Conservation (phyloP, 164 flowering plant species). For the Chloranthus sessilifolius region DNA sequence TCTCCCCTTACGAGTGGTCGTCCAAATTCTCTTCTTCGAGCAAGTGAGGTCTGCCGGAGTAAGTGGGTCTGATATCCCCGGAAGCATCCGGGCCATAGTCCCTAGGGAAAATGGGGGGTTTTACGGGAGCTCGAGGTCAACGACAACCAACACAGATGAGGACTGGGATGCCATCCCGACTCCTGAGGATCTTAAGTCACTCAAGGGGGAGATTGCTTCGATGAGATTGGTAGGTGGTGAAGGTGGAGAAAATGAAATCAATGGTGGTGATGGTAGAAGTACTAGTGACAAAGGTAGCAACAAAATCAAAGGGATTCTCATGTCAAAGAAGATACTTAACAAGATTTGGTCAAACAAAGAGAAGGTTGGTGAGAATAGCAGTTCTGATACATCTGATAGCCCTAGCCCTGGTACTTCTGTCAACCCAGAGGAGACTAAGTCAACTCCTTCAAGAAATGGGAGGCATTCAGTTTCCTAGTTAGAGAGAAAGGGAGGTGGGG, state of each 20-base stretch:
- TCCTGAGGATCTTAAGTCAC: constrained; percentile 49
- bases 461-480: constrained; percentile 41
- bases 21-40: constrained; percentile 80
- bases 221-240: constrained; percentile 28
- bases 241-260: too few relatives aligned
- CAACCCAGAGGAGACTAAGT: constrained; percentile 45
- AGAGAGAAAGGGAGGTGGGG: too few relatives aligned
- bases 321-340: constrained; percentile 51
- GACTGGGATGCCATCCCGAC: constrained; percentile 68
- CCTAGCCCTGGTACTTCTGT: constrained; percentile 51
- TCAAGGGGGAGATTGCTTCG: constrained; percentile 54
- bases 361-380: constrained; percentile 43
- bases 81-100: constrained; percentile 28
- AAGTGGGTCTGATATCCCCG: constrained; percentile 37
- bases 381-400: constrained; percentile 73
- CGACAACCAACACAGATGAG: constrained; percentile 67
- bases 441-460: constrained; percentile 53
- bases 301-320: constrained; percentile 41
- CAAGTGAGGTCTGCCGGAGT: constrained; percentile 47
- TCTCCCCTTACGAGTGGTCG: constrained; percentile 69
- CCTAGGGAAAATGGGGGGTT: constrained; percentile 38
- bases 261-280: constrained; percentile 12
- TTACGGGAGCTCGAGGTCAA: constrained; percentile 65
- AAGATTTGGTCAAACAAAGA: constrained; percentile 58
- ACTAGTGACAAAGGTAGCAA: constrained; percentile 33